Percentiles rank a stretch among this genome's conserved stretches.
Conservation (phyloP, 768 basidiomycete species). For the Mycena polygramma region DNA sequence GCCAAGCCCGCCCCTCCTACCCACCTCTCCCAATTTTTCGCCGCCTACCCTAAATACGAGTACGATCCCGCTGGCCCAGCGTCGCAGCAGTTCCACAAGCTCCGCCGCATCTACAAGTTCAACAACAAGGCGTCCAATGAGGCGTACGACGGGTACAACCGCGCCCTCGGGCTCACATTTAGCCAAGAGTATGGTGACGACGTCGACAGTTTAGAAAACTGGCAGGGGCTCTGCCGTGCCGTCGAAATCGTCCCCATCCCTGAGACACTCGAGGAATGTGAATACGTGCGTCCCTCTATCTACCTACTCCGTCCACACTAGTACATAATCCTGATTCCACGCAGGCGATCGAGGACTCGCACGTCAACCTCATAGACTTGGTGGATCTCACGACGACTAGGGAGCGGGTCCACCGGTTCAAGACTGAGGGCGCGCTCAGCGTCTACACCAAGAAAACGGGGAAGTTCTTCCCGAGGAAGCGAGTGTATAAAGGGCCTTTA, state of each 20-base stretch:
- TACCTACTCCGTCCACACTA: neutral
- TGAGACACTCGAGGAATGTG: conserved; percentile 42
- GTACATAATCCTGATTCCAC: neutral
- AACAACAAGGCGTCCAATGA: too few relatives aligned
- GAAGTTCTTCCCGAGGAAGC: neutral
- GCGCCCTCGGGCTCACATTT: conserved; percentile 19
- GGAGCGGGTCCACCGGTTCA: conserved; percentile 38
- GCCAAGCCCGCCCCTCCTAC: conserved; percentile 3
- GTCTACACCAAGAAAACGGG: conserved; percentile 38
- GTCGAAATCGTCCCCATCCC: conserved; percentile 35
- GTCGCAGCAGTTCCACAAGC: conserved; percentile 25
- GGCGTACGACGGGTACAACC: neutral
- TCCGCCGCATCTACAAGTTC: conserved; percentile 7
- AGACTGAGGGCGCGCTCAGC: conserved; percentile 45
- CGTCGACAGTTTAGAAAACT: conserved; percentile 23
- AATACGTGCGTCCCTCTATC: conserved; percentile 38
- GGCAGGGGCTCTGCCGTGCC: conserved; percentile 27
- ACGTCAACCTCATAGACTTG: conserved; percentile 58
- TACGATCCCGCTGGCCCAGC: conserved; percentile 27
- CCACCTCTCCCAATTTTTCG: conserved; percentile 32
- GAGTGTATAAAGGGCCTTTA: neutral
- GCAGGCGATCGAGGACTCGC: conserved; percentile 45
- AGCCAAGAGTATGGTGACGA: conserved; percentile 27
- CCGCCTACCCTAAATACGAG: conserved; percentile 20
- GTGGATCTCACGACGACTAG: conserved; percentile 40